A percentile compares a stretch with the other conserved stretches of the same genome.
Conservation (phyloP, 1,284 basidiomycete genomes). For the Sphagnurus paluster region DNA sequence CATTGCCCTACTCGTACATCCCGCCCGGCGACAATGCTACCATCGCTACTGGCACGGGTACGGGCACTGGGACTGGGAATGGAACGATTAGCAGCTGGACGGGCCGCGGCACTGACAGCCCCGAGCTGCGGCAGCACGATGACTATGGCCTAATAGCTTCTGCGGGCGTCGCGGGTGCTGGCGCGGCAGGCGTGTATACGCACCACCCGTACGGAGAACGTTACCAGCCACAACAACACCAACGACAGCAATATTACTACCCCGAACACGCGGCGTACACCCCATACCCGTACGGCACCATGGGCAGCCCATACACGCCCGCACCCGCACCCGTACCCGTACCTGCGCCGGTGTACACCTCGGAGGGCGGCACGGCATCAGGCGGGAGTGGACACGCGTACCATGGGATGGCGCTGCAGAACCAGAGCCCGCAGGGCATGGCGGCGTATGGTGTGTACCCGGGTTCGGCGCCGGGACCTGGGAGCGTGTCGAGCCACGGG, state of each 20-base stretch:
- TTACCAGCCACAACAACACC: neutral
- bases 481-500: neutral
- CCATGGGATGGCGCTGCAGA: neutral
- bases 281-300: slow-evolving; percentile 4
- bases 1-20: slow-evolving; percentile 32
- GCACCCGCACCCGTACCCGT: neutral
- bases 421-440: neutral
- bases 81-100: neutral
- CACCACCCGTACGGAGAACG: neutral
- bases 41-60: neutral
- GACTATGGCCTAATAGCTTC: neutral
- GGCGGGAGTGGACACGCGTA: slow-evolving; percentile 1
- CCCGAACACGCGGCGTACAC: neutral
- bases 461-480: neutral
- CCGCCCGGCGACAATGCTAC: no score
- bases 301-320: neutral
- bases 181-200: neutral
- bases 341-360: neutral
- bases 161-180: neutral
- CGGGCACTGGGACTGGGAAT: no score
- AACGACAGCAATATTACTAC: neutral
- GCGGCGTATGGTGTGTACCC: neutral
- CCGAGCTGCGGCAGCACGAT: slow-evolving; percentile 4
- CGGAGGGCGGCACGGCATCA: neutral
- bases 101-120: neutral